These are phyloP conservation scores for Pyrenochaeta sp. DNA, from an alignment of 2,329 filamentous ascomycete genomes.

Conservation along the genomic window DNA sequence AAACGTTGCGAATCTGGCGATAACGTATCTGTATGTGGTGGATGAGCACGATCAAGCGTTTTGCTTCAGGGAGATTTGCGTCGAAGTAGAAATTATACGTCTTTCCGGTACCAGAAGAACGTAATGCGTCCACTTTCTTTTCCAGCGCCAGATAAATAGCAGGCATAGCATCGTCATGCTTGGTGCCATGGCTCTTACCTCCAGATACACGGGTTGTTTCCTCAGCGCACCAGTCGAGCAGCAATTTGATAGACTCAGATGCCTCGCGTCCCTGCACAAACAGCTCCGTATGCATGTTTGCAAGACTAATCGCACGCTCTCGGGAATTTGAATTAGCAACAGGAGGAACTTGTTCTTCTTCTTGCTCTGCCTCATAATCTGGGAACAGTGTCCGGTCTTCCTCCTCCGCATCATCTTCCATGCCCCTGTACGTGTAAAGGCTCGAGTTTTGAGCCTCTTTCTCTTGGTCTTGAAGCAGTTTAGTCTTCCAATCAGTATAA, in stretches of 20 bases:
- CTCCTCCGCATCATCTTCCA: slow-evolving; percentile 77
- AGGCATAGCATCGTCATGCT: slow-evolving; percentile 66
- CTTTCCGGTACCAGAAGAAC: slow-evolving; percentile 40
- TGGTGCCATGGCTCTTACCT: slow-evolving; percentile 33
- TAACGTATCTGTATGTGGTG: slow-evolving; percentile 77
- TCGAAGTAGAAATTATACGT: slow-evolving; percentile 90
- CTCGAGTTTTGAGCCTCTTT: slow-evolving; percentile 77
- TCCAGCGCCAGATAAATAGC: slow-evolving; percentile 72
- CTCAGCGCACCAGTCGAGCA: slow-evolving; percentile 42
- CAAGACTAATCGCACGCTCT: slow-evolving; percentile 45
- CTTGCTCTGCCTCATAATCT: slow-evolving; percentile 68
- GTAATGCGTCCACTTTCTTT: slow-evolving; percentile 61
- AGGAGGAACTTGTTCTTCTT: slow-evolving; percentile 34
- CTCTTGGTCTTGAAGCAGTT: slow-evolving; percentile 78
- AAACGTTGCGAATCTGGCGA: slow-evolving; percentile 68
- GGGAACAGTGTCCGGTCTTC: slow-evolving; percentile 87
- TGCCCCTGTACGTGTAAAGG: slow-evolving; percentile 84
- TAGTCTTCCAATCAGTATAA: slow-evolving; percentile 81
- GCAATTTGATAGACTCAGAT: slow-evolving; percentile 32
- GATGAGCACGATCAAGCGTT: slow-evolving; percentile 74
- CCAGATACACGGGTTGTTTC: slow-evolving; percentile 38
- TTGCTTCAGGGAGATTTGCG: slow-evolving; percentile 77
- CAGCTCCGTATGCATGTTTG: slow-evolving; percentile 44
- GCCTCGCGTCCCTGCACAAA: slow-evolving; percentile 31
- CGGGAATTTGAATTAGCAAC: slow-evolving; percentile 30